phyloP scores from a whole-genome alignment of 768 basidiomycete genomes.

The Lactarius quietus region DNA sequence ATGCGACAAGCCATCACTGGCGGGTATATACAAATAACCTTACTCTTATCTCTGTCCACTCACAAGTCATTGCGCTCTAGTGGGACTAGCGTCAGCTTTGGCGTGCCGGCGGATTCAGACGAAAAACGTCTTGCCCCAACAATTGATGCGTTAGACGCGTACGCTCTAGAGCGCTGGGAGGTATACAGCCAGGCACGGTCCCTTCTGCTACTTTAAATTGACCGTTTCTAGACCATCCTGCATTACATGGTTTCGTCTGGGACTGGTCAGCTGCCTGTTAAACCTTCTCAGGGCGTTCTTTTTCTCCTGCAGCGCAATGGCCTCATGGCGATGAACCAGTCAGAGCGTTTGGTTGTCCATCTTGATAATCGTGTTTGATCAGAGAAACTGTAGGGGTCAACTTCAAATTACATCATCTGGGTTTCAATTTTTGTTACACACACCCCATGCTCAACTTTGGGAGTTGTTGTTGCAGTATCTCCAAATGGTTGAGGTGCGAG shows the following conservation, averaged over 20 bases:
- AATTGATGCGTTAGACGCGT: slow-evolving; percentile 66
- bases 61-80: slow-evolving; percentile 36
- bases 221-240: slow-evolving; percentile 70
- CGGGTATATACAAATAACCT: slow-evolving; percentile 50
- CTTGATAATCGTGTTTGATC: slow-evolving; percentile 6
- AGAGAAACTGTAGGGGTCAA: slow-evolving; percentile 44
- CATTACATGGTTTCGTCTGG: slow-evolving; percentile 98
- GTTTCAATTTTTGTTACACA: slow-evolving; percentile 94
- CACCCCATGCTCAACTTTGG: slow-evolving; percentile 95
- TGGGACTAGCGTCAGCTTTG: slow-evolving; percentile 78
- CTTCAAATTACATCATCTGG: slow-evolving; percentile 89
- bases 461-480: slow-evolving; percentile 89
- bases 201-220: slow-evolving; percentile 1
- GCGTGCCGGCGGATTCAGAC: slow-evolving; percentile 65
- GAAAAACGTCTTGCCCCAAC: slow-evolving; percentile 53
- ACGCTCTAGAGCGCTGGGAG: slow-evolving; percentile 90
- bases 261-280: slow-evolving; percentile 66
- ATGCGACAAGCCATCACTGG: slow-evolving; percentile 84
- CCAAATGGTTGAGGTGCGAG: slow-evolving; percentile 71
- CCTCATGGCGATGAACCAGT: slow-evolving; percentile 77
- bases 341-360: slow-evolving; percentile 29
- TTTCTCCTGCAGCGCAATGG: slow-evolving; percentile 80
- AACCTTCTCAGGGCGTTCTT: slow-evolving; percentile 80
- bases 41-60: slow-evolving; percentile 1
- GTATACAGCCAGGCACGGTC: slow-evolving; percentile 35